Evolutionary conservation across 768 basidiomycete species (phyloP).

Genomic region (Kwoniella mangroviensis): DNA sequence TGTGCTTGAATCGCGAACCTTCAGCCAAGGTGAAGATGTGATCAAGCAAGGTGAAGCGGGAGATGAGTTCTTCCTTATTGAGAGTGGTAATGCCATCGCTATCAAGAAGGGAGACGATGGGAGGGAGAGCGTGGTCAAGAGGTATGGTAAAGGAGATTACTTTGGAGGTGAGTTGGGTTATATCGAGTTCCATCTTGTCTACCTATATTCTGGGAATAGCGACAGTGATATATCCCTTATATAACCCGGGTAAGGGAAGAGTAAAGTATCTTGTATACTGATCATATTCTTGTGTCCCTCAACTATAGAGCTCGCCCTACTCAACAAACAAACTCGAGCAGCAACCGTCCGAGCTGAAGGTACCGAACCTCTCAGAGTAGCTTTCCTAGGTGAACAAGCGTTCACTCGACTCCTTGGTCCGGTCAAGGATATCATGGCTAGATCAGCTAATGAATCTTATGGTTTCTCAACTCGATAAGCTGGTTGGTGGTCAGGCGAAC

Average conservation of each 20-base stretch:
- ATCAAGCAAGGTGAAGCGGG: conserved; percentile 93
- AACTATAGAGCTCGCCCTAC: conserved; percentile 78
- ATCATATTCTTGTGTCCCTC: too few species aligned
- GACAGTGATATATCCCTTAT: too few species aligned
- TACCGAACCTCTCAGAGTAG: conserved; percentile 78
- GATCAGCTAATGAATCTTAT: conserved; percentile 73
- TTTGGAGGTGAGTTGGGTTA: conserved; percentile 77
- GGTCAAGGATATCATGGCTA: conserved; percentile 87
- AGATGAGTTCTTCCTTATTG: conserved; percentile 96
- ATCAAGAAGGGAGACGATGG: conserved; percentile 66
- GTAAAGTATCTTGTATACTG: too few species aligned
- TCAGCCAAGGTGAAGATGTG: conserved; percentile 82
- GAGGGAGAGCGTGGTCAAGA: conserved; percentile 71
- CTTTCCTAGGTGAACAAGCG: conserved; percentile 86
- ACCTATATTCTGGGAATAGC: neutral
- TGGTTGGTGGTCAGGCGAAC: too few species aligned
- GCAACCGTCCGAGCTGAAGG: conserved; percentile 89
- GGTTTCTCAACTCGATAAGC: conserved; percentile 40
- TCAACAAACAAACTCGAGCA: conserved; percentile 85
- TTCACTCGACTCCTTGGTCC: conserved; percentile 94
- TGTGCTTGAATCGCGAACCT: conserved; percentile 80
- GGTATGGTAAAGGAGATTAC: conserved; percentile 88
- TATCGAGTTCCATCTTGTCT: neutral
- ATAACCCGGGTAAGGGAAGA: too few species aligned
- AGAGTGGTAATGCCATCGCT: conserved; percentile 87